These are phyloP conservation scores for Penicillium mononematosum DNA, from an alignment of 495 filamentous ascomycete species.

Conservation along the genomic window DNA sequence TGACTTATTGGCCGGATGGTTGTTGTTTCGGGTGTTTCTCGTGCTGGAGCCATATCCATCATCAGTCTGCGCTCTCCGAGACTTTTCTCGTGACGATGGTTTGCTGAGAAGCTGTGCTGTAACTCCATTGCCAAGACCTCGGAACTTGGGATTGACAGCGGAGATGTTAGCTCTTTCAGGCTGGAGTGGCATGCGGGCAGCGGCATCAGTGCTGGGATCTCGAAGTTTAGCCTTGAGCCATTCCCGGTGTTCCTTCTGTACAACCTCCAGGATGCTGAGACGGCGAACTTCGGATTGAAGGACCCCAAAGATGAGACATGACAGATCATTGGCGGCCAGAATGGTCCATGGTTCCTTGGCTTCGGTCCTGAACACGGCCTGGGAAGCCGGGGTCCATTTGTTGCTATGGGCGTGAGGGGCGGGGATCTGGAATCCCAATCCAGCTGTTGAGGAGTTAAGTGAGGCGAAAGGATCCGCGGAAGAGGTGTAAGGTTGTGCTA, in stretches of 20 bases:
- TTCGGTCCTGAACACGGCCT: slow-evolving; percentile 96
- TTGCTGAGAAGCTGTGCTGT: slow-evolving; percentile 86
- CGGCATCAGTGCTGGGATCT: slow-evolving; percentile 53
- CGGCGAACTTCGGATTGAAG: slow-evolving; percentile 91
- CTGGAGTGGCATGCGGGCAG: slow-evolving; percentile 38
- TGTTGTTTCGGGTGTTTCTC: slow-evolving; percentile 47
- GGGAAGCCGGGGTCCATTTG: slow-evolving; percentile 85
- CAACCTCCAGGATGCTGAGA: slow-evolving; percentile 92
- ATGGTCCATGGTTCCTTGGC: slow-evolving; percentile 89
- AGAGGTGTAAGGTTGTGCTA: slow-evolving; percentile 75
- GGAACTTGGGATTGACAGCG: slow-evolving; percentile 44
- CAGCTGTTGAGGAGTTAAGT: slow-evolving; percentile 35
- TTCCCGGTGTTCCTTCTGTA: slow-evolving; percentile 77
- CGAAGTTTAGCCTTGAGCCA: slow-evolving; percentile 89
- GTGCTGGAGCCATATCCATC: slow-evolving; percentile 70
- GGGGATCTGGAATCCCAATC: slow-evolving; percentile 43
- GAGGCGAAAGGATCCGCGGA: slow-evolving; percentile 51
- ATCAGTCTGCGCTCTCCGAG: slow-evolving; percentile 66
- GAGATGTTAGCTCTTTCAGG: slow-evolving; percentile 39
- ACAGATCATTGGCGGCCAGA: slow-evolving; percentile 92
- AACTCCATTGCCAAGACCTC: slow-evolving; percentile 72
- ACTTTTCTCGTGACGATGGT: slow-evolving; percentile 69
- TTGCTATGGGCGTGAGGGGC: slow-evolving; percentile 79
- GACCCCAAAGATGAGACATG: slow-evolving; percentile 93
- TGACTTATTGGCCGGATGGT: slow-evolving; percentile 69